Percentiles rank a stretch among this genome's conserved stretches.
phyloP scores from a whole-genome alignment of 371 early-diverging fungal genomes.

The Mortierella sp. region DNA sequence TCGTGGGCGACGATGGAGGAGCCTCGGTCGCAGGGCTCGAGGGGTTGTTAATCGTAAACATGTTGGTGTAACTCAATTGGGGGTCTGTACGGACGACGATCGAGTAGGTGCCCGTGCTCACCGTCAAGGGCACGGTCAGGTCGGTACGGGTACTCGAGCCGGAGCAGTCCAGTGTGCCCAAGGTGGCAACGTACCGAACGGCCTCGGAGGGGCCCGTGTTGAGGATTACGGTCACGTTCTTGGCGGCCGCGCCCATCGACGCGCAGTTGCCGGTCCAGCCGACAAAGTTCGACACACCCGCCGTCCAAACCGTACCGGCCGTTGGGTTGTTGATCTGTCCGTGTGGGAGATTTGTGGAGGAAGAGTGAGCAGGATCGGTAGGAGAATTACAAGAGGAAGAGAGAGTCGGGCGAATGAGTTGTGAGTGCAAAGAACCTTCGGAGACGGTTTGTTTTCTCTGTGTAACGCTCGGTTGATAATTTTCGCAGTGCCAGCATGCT shows the following conservation, averaged over 20 bases:
- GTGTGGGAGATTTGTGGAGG: not conserved
- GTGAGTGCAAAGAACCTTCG: no score
- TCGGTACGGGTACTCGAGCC: conserved; percentile 43
- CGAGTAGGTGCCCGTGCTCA: conserved; percentile 42
- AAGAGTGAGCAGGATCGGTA: not conserved
- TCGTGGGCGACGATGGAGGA: conserved; percentile 14
- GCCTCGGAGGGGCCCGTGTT: conserved; percentile 49
- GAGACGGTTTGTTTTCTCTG: no score
- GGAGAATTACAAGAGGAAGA: not conserved
- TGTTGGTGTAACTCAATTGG: conserved; percentile 51
- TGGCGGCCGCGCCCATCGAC: conserved; percentile 40
- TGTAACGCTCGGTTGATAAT: no score
- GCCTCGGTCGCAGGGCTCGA: conserved; percentile 20
- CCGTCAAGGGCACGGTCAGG: conserved; percentile 35
- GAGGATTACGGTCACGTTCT: conserved; percentile 49
- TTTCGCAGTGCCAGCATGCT: no score
- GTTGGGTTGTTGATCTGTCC: conserved; percentile 52
- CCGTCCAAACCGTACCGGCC: conserved; percentile 46
- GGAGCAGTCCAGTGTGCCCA: conserved; percentile 54
- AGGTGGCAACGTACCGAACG: conserved; percentile 45
- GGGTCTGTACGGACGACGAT: conserved; percentile 47
- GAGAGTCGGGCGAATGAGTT: not conserved
- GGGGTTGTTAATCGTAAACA: conserved; percentile 52
- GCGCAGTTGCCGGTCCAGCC: conserved; percentile 53
- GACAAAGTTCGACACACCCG: conserved; percentile 49